These are phyloP conservation scores for Diplodia mutila DNA, from an alignment of 2,329 filamentous ascomycete species.

Conservation along the genomic window DNA sequence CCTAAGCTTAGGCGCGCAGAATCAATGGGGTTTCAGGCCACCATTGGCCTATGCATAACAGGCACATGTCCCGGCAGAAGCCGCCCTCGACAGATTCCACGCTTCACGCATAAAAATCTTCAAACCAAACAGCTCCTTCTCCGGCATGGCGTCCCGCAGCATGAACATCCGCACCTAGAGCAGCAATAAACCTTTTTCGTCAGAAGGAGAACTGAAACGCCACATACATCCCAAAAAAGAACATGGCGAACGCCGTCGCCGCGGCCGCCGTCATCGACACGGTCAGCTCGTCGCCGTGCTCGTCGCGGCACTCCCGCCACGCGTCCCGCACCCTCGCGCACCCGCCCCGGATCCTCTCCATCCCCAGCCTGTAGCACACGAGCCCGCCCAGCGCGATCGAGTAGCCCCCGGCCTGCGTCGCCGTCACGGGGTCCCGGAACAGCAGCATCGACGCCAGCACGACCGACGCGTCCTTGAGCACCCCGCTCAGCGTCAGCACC, in stretches of 20 bases:
- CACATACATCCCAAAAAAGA: background rate
- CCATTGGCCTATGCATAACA: no score
- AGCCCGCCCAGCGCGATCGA: conserved; percentile 77
- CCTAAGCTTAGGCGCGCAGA: no score
- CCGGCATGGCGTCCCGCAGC: no score
- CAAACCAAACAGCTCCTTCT: no score
- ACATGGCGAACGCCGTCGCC: background rate
- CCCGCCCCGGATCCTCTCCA: conserved; percentile 75
- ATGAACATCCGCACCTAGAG: no score
- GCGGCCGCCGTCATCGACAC: background rate
- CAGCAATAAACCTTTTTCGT: background rate
- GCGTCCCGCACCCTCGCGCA: background rate
- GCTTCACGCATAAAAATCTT: no score
- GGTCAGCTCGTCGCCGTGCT: no score
- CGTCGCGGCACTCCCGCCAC: background rate
- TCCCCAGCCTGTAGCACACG: conserved; percentile 84
- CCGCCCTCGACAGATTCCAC: no score
- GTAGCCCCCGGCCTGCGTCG: conserved; percentile 81
- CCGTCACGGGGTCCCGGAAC: conserved; percentile 75
- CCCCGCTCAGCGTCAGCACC: conserved; percentile 82
- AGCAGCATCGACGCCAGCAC: conserved; percentile 79
- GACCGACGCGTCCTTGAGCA: conserved; percentile 85
- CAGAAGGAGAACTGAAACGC: background rate
- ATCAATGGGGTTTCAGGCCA: no score
- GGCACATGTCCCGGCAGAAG: no score